Evolutionary conservation across 371 early-diverging fungal genomes (phyloP).

Genomic region (Vairimorpha ceranae): DNA sequence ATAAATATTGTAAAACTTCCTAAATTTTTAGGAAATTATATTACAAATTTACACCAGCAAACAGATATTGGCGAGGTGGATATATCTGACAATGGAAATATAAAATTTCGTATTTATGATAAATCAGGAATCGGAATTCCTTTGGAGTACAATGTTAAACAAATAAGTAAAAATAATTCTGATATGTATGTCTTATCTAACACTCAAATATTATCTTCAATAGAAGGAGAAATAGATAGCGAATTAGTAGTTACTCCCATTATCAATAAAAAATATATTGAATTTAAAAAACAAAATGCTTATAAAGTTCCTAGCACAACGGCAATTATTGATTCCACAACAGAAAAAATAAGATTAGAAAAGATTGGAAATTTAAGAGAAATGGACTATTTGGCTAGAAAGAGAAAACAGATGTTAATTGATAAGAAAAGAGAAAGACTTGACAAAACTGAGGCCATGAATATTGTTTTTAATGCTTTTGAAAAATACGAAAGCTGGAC

Average conservation of each 20-base stretch:
- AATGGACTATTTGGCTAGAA: constrained; percentile 59
- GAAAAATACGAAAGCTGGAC: constrained; percentile 63
- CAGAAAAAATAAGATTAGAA: constrained; percentile 55
- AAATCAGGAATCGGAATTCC: constrained; percentile 29
- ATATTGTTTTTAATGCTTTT: constrained; percentile 64
- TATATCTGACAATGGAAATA: constrained; percentile 1
- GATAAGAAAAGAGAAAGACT: constrained; percentile 64
- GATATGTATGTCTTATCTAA: constrained; percentile 43
- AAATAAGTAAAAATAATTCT: constrained; percentile 7
- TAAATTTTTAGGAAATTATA: constrained; percentile 45
- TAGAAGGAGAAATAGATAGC: constrained; percentile 56
- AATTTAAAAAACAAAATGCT: constrained; percentile 51
- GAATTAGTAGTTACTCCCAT: constrained; percentile 58
- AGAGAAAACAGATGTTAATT: constrained; percentile 60
- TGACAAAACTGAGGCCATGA: constrained; percentile 60
- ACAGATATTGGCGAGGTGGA: constrained; percentile 36
- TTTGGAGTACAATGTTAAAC: constrained; percentile 26
- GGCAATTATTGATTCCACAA: constrained; percentile 57
- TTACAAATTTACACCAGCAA: constrained; percentile 9
- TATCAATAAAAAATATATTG: constrained; percentile 59
- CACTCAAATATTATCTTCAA: constrained; percentile 10
- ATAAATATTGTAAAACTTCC: constrained; percentile 59
- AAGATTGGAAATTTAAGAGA: constrained; percentile 57
- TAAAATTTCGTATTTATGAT: constrained; percentile 2
- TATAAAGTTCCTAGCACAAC: neutral